Percentiles rank a stretch among this genome's conserved stretches.
Conservation (phyloP, 2,329 filamentous ascomycete species). For the Dactylella cylindrospora region DNA sequence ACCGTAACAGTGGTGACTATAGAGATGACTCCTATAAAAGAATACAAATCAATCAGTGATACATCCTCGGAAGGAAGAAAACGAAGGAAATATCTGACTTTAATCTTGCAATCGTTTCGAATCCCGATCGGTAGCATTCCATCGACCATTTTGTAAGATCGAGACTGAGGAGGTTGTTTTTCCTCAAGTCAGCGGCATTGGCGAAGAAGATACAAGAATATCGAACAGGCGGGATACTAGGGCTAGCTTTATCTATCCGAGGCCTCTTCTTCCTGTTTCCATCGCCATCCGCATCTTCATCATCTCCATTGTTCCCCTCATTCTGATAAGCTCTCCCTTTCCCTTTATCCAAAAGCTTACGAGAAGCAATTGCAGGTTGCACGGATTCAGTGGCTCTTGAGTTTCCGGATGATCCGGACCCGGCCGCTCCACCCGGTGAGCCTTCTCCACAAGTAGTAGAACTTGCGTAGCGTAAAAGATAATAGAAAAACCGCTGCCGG, state of each 20-base stretch:
- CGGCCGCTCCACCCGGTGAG: not conserved
- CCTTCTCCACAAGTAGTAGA: not conserved
- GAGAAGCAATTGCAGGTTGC: not conserved
- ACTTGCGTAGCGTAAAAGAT: not conserved
- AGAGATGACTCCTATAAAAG: conserved; percentile 15
- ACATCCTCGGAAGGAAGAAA: not conserved
- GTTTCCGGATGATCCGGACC: not conserved
- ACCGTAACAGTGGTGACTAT: conserved; percentile 5
- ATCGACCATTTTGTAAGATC: conserved; percentile 8
- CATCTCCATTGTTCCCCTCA: not conserved
- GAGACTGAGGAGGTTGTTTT: not conserved
- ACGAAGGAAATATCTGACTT: conserved; percentile 1
- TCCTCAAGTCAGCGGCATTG: not conserved
- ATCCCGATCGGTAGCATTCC: conserved; percentile 10
- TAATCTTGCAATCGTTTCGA: conserved; percentile 8
- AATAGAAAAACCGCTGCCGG: not conserved
- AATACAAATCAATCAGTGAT: too few species aligned
- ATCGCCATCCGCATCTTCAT: not conserved
- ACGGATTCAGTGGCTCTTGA: not conserved
- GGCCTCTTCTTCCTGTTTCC: conserved; percentile 4
- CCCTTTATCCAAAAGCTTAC: not conserved
- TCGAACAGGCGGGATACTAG: not conserved
- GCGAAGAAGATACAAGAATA: conserved; percentile 15
- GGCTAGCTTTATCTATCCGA: not conserved
- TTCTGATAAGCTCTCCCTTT: not conserved